phyloP scores from a whole-genome alignment of 345 rosid species.

The Boechera divaricarpa region DNA sequence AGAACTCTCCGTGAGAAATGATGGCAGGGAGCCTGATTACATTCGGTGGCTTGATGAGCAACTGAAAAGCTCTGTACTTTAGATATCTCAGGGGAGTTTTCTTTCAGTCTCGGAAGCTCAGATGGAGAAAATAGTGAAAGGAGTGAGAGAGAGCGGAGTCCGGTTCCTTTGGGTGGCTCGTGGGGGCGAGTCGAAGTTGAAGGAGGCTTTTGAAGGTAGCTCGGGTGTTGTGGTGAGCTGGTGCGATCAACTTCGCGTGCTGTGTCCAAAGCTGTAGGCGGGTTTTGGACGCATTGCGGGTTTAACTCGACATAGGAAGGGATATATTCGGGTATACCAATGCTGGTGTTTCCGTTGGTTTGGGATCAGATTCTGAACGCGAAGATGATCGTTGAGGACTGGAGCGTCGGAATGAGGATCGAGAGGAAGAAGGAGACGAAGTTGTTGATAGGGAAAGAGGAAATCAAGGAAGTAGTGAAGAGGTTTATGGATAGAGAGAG shows the following conservation, averaged over 20 bases:
- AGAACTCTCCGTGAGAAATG: not conserved
- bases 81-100: slow-evolving; percentile 54
- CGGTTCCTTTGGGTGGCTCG: slow-evolving; percentile 56
- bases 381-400: slow-evolving; percentile 59
- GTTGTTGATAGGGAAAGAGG: slow-evolving; percentile 45
- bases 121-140: slow-evolving; percentile 51
- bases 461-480: slow-evolving; percentile 43
- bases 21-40: slow-evolving; percentile 2
- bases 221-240: slow-evolving; percentile 48
- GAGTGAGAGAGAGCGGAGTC: slow-evolving; percentile 46
- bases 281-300: slow-evolving; percentile 76
- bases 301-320: slow-evolving; percentile 69
- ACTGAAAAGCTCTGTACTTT: slow-evolving; percentile 49
- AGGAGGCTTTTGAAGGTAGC: slow-evolving; percentile 30
- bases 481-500: slow-evolving; percentile 39
- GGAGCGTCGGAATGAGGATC: slow-evolving; percentile 62
- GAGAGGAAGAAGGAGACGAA: not conserved
- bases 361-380: slow-evolving; percentile 59
- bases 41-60: slow-evolving; percentile 53
- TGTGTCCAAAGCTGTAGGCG: slow-evolving; percentile 56
- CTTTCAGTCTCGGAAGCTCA: slow-evolving; percentile 45
- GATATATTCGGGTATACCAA: slow-evolving; percentile 52
- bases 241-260: slow-evolving; percentile 65
- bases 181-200: slow-evolving; percentile 16
- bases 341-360: slow-evolving; percentile 56